Percentiles rank a stretch among this genome's conserved stretches.
phyloP scores from a whole-genome alignment of 31 red algal species.

The Asparagopsis taxiformis region DNA sequence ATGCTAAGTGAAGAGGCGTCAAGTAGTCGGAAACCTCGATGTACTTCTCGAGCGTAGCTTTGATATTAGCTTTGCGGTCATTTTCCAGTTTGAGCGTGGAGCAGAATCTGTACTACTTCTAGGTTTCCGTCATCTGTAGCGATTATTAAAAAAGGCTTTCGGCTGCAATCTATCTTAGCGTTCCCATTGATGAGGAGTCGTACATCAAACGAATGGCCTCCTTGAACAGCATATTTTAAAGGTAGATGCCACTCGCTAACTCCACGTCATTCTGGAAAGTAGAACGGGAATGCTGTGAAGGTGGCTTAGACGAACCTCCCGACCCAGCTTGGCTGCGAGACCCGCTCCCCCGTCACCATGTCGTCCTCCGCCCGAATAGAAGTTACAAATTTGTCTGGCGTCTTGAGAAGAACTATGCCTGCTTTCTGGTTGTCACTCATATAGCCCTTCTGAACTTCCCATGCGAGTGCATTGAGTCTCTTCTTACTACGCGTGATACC shows the following conservation, averaged over 20 bases:
- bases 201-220: constrained; percentile 64
- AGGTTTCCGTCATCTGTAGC: constrained; percentile 83
- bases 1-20: constrained; percentile 80
- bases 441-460: constrained; percentile 32
- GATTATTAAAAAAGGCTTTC: constrained; percentile 83
- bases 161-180: constrained; percentile 50
- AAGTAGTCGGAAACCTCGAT: constrained; percentile 76
- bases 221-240: constrained; percentile 86
- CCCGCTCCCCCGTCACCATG: constrained; percentile 71
- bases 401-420: neutral
- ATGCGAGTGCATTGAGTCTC: constrained; percentile 79
- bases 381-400: constrained; percentile 45
- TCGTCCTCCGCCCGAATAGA: constrained; percentile 68
- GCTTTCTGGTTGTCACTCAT: neutral
- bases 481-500: constrained; percentile 12
- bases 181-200: constrained; percentile 57
- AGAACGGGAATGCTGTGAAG: constrained; percentile 77
- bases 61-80: constrained; percentile 75
- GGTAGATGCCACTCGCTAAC: constrained; percentile 79
- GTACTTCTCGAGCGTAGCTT: constrained; percentile 74
- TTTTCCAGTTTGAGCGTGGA: constrained; percentile 64
- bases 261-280: constrained; percentile 78
- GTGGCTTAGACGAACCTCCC: constrained; percentile 86
- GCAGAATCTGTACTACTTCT: constrained; percentile 72
- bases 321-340: constrained; percentile 74